Evolutionary conservation across 768 basidiomycete species (phyloP).

Genomic region (Boletus reticuloceps): DNA sequence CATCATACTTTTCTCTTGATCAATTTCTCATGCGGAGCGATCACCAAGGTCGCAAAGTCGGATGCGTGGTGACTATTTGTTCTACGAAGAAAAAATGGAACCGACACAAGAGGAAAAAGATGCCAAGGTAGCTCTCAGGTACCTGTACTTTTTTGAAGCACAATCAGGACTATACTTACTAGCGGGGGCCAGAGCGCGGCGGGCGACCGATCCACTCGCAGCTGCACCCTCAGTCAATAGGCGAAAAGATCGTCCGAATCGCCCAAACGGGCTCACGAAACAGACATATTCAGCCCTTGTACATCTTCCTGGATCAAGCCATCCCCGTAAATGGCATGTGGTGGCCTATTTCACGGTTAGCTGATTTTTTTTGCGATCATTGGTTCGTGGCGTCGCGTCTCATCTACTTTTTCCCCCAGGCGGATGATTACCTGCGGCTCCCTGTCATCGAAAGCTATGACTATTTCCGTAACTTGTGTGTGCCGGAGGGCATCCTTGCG

Average conservation of each 20-base stretch:
- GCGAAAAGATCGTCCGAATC: slow-evolving; percentile 74
- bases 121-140: slow-evolving; percentile 78
- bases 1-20: background rate
- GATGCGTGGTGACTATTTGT: slow-evolving; percentile 80
- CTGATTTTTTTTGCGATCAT: slow-evolving; percentile 4
- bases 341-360: slow-evolving; percentile 79
- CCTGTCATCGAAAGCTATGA: slow-evolving; percentile 76
- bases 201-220: slow-evolving; percentile 60
- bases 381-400: background rate
- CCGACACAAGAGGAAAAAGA: slow-evolving; percentile 78
- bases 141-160: slow-evolving; percentile 12
- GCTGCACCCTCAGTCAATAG: slow-evolving; percentile 58
- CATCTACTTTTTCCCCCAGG: slow-evolving; percentile 37
- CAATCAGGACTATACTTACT: slow-evolving; percentile 4
- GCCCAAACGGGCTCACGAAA: slow-evolving; percentile 80
- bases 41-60: slow-evolving; percentile 72
- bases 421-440: slow-evolving; percentile 63
- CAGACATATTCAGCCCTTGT: slow-evolving; percentile 82
- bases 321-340: slow-evolving; percentile 76
- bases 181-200: slow-evolving; percentile 43
- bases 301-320: slow-evolving; percentile 54
- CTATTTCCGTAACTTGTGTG: slow-evolving; percentile 62
- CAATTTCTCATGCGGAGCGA: slow-evolving; percentile 1
- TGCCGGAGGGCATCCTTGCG: slow-evolving; percentile 69
- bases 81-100: slow-evolving; percentile 83